Evolutionary conservation across 306 rosid genomes (phyloP), one percentile per base, ranked within the genome.

Genomic region (Biancaea sappan): DNA sequence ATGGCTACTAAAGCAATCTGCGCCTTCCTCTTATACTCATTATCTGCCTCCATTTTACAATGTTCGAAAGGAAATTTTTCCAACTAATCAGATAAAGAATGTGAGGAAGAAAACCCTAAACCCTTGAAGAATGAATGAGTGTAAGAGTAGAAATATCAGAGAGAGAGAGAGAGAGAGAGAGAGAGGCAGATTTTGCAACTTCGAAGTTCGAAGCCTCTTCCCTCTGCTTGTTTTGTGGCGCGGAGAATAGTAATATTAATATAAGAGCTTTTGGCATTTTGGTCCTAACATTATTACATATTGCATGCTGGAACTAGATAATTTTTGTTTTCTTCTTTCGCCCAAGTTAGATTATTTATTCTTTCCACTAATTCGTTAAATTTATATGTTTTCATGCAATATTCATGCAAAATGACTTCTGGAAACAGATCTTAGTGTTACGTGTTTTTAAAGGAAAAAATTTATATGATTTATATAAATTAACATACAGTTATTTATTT

Each of bases 21-120:
- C 29, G 68, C 68, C n/a, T 35, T 37, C 29, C 68, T 62, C 68
- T 62, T 62, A 10, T 62, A 62, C n/a, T 11, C 68, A 60, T 34
- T 46, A 18, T 34, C 66, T 18, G 44, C 18, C 43, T 32, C 66
- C 66, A 60, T 60, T 60, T n/a, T 8, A 34, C 44, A 60, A n/a
- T 59, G 41, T 7, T 58, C 25, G 3, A 8, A 8, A 9, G 66
- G 18, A 4, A 34, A 34, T 8, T 60, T 60, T 32, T 3, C 66
- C 41, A 29, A 34, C 2, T 16, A 34, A 18, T 15, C 25, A n/a
- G 8, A 16, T 3, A 59, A 16, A 59, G 25, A 31, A 31, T 43
- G 14, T 16, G 37, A 7, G 24, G 12, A 21, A 22, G 31, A 22
- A 5, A 11, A 53, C n/a, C 60, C 59, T 22, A 11, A 22, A 15